These are phyloP conservation scores for Martiniozyma abietophila DNA, from an alignment of 805 yeast genomes.

Conservation along the genomic window DNA sequence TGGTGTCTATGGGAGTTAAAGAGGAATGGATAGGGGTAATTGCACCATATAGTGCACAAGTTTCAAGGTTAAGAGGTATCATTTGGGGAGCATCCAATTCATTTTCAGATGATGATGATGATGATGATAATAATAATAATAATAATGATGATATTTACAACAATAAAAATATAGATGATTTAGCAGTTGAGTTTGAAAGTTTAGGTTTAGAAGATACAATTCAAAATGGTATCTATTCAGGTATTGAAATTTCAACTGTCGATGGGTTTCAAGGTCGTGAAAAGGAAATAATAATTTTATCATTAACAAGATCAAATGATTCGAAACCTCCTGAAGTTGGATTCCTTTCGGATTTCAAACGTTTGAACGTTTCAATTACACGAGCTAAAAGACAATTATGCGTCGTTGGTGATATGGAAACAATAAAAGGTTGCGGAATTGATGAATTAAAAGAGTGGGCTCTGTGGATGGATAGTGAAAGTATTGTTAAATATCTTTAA, in stretches of 20 bases:
- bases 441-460: constrained; percentile 58
- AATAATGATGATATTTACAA: background rate
- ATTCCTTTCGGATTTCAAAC: constrained; percentile 65
- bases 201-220: background rate
- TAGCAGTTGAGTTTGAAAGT: too few species aligned
- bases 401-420: constrained; percentile 79
- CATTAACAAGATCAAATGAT: constrained; percentile 71
- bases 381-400: constrained; percentile 80
- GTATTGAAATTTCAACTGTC: constrained; percentile 75
- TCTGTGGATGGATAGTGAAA: constrained; percentile 55
- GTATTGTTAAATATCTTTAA: constrained; percentile 63
- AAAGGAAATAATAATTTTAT: constrained; percentile 73
- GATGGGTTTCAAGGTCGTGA: constrained; percentile 98
- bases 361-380: constrained; percentile 91
- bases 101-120: constrained; percentile 11
- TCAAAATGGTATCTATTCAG: constrained; percentile 23
- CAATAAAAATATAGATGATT: too few species aligned
- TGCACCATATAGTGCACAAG: constrained; percentile 89
- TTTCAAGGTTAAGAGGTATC: constrained; percentile 43
- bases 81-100: constrained; percentile 28
- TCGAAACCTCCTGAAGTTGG: constrained; percentile 57
- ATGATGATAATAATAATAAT: background rate
- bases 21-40: constrained; percentile 68
- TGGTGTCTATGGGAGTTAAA: constrained; percentile 44
- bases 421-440: constrained; percentile 37